Evolutionary conservation across 2,329 filamentous ascomycete genomes (phyloP).

Genomic region (Alternaria ventricosa): DNA sequence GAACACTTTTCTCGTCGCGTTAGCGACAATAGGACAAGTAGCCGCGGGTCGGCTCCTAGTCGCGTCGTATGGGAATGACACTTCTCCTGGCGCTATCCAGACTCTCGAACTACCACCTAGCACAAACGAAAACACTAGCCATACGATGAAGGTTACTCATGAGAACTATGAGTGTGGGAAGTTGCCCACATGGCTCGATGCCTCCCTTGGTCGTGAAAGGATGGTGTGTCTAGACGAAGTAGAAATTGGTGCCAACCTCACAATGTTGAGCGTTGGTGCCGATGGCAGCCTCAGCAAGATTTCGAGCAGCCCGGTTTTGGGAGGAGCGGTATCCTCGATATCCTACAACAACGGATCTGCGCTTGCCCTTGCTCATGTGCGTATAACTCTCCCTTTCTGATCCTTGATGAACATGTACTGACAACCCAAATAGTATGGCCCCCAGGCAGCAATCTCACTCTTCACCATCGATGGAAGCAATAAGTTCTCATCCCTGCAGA

Average conservation of each 20-base stretch:
- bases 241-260: constrained; percentile 56
- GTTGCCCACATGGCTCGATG: constrained; percentile 67
- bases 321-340: constrained; percentile 51
- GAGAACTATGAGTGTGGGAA: constrained; percentile 58
- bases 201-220: constrained; percentile 57
- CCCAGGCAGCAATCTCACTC: constrained; percentile 44
- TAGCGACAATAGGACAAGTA: constrained; percentile 15
- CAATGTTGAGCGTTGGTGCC: constrained; percentile 6
- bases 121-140: constrained; percentile 7
- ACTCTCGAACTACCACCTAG: constrained; percentile 39
- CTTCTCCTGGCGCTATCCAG: constrained; percentile 48
- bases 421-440: constrained; percentile 43
- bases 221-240: constrained; percentile 69
- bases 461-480: constrained; percentile 28
- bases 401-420: not conserved
- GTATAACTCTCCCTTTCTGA: not conserved
- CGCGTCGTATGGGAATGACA: constrained; percentile 48
- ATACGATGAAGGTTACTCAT: constrained; percentile 52
- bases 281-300: constrained; percentile 50
- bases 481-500: constrained; percentile 41
- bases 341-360: constrained; percentile 50
- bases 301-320: constrained; percentile 43
- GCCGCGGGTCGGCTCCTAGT: constrained; percentile 46
- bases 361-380: constrained; percentile 44
- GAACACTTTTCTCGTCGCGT: constrained; percentile 18